Evolutionary conservation across 208 protist species (phyloP).

Genomic region (Trichomonas gallinae): DNA sequence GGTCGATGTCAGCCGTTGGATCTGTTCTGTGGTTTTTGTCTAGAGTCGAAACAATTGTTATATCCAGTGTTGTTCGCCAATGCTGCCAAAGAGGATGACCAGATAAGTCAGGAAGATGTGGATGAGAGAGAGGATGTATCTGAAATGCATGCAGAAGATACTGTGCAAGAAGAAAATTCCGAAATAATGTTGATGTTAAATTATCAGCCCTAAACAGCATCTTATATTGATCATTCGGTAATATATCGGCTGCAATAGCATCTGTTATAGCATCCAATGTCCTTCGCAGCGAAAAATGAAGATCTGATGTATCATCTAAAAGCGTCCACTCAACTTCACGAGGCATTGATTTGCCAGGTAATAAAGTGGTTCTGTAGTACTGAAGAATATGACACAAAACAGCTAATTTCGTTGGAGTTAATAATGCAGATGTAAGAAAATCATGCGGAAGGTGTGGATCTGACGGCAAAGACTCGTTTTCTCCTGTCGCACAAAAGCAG

Average conservation of each 20-base stretch:
- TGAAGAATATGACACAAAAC: slow-evolving; percentile 1
- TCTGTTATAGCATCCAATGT: not conserved
- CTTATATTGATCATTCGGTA: not conserved
- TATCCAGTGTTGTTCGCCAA: not conserved
- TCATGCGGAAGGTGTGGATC: not conserved
- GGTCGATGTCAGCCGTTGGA: not conserved
- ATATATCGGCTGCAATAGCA: not conserved
- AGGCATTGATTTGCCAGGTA: not conserved
- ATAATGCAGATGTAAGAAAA: not conserved
- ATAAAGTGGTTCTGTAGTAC: not conserved
- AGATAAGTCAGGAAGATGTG: not conserved
- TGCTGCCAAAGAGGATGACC: not conserved
- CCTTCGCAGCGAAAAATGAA: not conserved
- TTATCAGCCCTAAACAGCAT: not conserved
- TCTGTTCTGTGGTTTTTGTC: not conserved
- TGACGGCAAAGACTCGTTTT: not conserved
- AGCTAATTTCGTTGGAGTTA: not conserved
- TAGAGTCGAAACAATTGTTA: not conserved
- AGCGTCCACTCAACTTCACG: not conserved
- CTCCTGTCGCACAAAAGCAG: not conserved
- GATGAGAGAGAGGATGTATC: not conserved
- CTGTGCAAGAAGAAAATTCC: not conserved
- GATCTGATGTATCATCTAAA: not conserved
- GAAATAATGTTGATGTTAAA: not conserved
- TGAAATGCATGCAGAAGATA: not conserved